Base-by-base conservation (phyloP, 306 rosid genomes). In the Lathyrus tuberosus region DNA sequence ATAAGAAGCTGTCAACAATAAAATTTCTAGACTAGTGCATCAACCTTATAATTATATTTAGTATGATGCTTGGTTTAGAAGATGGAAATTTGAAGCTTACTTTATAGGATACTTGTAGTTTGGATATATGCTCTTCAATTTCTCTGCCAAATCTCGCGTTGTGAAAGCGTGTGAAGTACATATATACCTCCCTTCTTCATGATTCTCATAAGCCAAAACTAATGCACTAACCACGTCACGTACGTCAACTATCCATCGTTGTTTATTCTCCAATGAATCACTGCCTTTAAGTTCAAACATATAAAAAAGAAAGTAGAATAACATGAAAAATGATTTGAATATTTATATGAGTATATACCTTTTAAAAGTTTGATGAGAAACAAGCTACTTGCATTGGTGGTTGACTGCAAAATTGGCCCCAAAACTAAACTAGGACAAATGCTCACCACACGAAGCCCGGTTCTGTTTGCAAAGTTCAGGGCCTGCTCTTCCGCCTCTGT, bases 401-500 rank as follows among this genome's bases (percentile, higher is more conserved):
- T 42, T 42, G 69, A 64, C 53, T 64, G 69, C 26, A 64, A 42
- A 64, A 64, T 22, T 64, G 69, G 69, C 13, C 69, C 69, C 53
- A 20, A 64, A 13, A 64, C 53, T 22, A 42, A 18, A 1, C 53
- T 42, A 64, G 69, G 96, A 70, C 91, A 90, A 17, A 89, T 69
- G 28, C 80, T 67, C 24, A 90, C 93, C 26, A 86, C 47, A 22
- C 44, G 44, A 30, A 88, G 86, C 35, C 96, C 91, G 2, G 65
- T 81, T 72, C 44, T 76, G 58, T 54, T 79, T 3, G 83, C 90
- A 72, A 86, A 90, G 57, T 85, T 84, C 40, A 73, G 16, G 10
- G 91, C 93, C 71, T 83, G 86, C 72, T 73, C 72, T 72, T 92
- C 96, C 48, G 98, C 96, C 78, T 80, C 80, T 30, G 93, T 90